Evolutionary conservation across 352 stramenopile genomes (phyloP), one percentile per base, ranked within the genome.

Genomic region (Phytophthora hibernalis): DNA sequence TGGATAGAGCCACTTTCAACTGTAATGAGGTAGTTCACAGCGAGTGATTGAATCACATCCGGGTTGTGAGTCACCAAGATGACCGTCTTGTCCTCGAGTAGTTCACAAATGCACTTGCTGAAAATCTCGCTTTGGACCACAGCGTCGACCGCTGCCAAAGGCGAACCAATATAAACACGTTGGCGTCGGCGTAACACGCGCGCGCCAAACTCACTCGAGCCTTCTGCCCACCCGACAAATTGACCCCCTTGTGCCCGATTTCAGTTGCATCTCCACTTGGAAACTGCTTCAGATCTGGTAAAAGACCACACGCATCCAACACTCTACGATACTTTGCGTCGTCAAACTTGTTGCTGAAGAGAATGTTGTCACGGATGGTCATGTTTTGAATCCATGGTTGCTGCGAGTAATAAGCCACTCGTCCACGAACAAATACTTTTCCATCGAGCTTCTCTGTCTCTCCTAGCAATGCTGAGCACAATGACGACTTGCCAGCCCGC

Each of bases 231-330:
- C 96, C 95, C 1, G 73, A 96, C 11, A 99, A 71, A 54, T 96
- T 99, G 5, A 99, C 85, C 2, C 95, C 96, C 55, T 95, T 96
- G 71, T 98, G 90, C n/a, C 94, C 96, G 54, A 98, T 98, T 73
- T 98, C 93, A 6, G 93, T 98, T 48, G 59, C 9, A 67, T 99
- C 95, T 12, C 94, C 92, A 26, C 45, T 75, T 1, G 90, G 81
- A n/a, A 98, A 77, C n/a, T 95, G 65, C 7, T 70, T 72, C 20
- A 98, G 65, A 63, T 98, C 95, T 35, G 85, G 80, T 0, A 82
- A 33, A 5, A 98, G 70, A 6, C 75, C 80, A 65, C 92, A 97
- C 6, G 72, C 77, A 37, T 77, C 53, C 7, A 96, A 33, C 5
- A 83, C 79, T 5, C 44, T 52, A 15, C 61, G 43, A 48, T 87